A percentile compares a stretch with the other conserved stretches of the same genome.
Conservation (phyloP, 768 basidiomycete genomes). For the Russula ochroleuca region DNA sequence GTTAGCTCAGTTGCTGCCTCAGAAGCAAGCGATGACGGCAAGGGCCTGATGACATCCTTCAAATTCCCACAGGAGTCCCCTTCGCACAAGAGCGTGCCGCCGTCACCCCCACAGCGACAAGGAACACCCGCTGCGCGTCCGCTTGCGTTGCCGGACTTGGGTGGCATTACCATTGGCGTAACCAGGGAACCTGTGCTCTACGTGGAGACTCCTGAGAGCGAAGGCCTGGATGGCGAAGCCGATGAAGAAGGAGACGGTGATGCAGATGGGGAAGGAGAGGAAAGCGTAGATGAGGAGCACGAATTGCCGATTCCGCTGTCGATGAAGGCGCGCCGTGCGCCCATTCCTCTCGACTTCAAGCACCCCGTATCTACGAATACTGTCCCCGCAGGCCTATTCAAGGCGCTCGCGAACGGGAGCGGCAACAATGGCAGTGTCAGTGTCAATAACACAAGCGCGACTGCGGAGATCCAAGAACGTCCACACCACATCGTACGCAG, state of each 20-base stretch:
- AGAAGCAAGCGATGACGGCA: conserved; percentile 50
- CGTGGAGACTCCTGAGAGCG: conserved; percentile 4
- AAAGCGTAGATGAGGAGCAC: conserved; percentile 25
- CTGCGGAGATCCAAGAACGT: conserved; percentile 49
- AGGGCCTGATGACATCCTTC: conserved; percentile 59
- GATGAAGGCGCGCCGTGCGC: conserved; percentile 56
- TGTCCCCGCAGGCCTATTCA: conserved; percentile 82
- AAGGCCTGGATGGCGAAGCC: conserved; percentile 28
- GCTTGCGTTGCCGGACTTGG: conserved; percentile 67
- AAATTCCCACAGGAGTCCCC: conserved; percentile 66
- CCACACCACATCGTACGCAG: conserved; percentile 71
- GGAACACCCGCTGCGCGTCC: conserved; percentile 44
- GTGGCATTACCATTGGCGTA: conserved; percentile 32
- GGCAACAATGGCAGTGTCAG: conserved; percentile 29
- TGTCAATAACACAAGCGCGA: background rate
- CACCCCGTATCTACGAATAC: conserved; percentile 63
- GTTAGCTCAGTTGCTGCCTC: conserved; percentile 36
- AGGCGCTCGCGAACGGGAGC: conserved; percentile 53
- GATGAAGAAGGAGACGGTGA: conserved; percentile 28
- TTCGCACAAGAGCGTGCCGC: conserved; percentile 45
- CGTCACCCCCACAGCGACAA: conserved; percentile 33
- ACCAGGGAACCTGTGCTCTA: background rate
- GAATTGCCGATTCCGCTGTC: conserved; percentile 36
- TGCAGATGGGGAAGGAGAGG: conserved; percentile 13
- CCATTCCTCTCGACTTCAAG: conserved; percentile 76